phyloP scores from a whole-genome alignment of 352 stramenopile species.

The Thalassiosira livingstoniorum region DNA sequence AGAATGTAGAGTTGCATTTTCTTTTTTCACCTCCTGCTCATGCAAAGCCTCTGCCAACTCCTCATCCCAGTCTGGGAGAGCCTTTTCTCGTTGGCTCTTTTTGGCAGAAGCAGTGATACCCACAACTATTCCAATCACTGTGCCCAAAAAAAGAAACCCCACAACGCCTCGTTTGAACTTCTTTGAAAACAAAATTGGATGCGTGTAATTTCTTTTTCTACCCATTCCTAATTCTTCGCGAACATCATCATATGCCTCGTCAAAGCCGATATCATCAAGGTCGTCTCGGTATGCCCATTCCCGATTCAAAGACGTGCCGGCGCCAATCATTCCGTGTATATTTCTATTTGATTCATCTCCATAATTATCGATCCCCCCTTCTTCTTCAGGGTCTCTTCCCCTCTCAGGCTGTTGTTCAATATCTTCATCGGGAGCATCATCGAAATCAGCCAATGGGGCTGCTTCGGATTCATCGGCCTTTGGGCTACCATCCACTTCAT shows the following conservation, averaged over 20 bases:
- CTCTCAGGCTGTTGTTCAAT: too few species aligned
- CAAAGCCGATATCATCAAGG: neutral
- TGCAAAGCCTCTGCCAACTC: neutral
- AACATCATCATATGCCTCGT: neutral
- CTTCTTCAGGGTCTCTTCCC: too few species aligned
- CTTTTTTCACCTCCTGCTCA: neutral
- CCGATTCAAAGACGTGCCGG: neutral
- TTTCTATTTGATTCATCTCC: neutral
- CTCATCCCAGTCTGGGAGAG: neutral
- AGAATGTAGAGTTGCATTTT: neutral
- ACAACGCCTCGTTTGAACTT: neutral
- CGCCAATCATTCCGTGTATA: neutral
- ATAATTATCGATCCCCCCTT: too few species aligned
- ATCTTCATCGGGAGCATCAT: too few species aligned
- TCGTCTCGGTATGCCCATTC: neutral
- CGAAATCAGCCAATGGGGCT: too few species aligned
- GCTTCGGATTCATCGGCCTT: neutral
- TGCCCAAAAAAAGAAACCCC: neutral
- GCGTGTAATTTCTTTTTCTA: neutral
- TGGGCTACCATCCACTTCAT: neutral
- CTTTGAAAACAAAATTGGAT: neutral
- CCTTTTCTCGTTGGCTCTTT: neutral
- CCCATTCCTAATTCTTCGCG: neutral
- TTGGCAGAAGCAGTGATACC: neutral
- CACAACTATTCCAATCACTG: neutral